A percentile compares a stretch with the other conserved stretches of the same genome.
Conservation (phyloP, 345 rosid species). For the Citrus australasica region DNA sequence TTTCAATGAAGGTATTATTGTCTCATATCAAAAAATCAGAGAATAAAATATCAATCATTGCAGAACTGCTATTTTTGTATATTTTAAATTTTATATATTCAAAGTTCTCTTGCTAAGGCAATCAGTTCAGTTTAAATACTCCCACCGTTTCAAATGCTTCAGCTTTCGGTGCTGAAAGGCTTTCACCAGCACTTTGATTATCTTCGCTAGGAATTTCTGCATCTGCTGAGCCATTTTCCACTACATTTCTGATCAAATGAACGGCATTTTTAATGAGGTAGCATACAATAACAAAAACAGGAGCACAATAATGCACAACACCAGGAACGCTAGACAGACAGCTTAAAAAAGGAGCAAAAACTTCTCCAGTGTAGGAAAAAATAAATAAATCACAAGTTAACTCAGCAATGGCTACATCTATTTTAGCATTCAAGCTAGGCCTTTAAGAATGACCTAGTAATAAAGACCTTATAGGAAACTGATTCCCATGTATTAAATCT, state of each 20-base stretch:
- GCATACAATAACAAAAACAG: not conserved
- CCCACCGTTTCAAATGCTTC: constrained; percentile 55
- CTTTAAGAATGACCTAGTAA: not conserved
- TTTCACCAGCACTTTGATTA: constrained; percentile 43
- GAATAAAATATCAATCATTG: not conserved
- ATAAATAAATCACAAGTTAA: not conserved
- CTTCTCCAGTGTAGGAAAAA: not conserved
- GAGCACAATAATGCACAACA: constrained; percentile 1
- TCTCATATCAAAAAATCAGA: not conserved
- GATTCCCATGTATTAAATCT: not conserved
- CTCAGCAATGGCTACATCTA: not conserved
- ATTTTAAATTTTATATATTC: not conserved
- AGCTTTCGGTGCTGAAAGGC: constrained; percentile 40
- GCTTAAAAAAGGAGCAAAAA: not conserved
- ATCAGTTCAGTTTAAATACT: constrained; percentile 5
- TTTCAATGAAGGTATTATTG: not conserved
- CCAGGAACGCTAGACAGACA: not conserved
- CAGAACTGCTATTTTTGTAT: not conserved
- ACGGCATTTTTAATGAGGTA: constrained; percentile 1
- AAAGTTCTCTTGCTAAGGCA: not conserved
- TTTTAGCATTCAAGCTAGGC: not conserved
- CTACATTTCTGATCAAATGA: constrained; percentile 47
- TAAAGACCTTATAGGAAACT: not conserved
- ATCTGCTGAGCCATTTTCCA: constrained; percentile 50
- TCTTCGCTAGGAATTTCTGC: constrained; percentile 55